phyloP scores from a whole-genome alignment of 2,329 filamentous ascomycete species.

The Ascochyta koolunga region DNA sequence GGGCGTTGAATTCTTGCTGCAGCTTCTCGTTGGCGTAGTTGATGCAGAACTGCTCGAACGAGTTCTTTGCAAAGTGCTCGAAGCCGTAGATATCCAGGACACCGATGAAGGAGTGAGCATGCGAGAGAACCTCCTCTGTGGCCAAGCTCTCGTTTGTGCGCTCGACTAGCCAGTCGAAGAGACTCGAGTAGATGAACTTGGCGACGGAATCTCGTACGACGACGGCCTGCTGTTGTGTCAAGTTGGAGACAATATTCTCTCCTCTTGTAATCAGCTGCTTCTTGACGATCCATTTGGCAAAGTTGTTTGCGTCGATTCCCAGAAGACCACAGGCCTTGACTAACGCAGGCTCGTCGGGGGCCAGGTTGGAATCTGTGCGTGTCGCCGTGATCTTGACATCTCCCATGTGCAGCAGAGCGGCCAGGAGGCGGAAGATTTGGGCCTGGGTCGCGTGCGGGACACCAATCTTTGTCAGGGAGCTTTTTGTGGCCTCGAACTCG shows the following conservation, averaged over 20 bases:
- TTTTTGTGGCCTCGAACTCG: slow-evolving; percentile 87
- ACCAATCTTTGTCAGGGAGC: slow-evolving; percentile 86
- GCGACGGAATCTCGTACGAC: slow-evolving; percentile 97
- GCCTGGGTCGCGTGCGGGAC: slow-evolving; percentile 75
- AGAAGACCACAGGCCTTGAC: slow-evolving; percentile 82
- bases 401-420: slow-evolving; percentile 89
- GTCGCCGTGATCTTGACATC: slow-evolving; percentile 96
- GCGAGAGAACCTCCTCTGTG: slow-evolving; percentile 81
- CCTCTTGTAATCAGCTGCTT: slow-evolving; percentile 96
- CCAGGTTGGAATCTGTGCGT: slow-evolving; percentile 83
- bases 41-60: slow-evolving; percentile 99
- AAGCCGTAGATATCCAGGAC: slow-evolving; percentile 99
- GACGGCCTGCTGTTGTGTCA: slow-evolving; percentile 89
- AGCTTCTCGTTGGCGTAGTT: slow-evolving; percentile 99
- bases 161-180: slow-evolving; percentile 99
- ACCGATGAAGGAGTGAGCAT: slow-evolving; percentile 90
- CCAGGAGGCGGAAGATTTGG: slow-evolving; percentile 88
- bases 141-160: slow-evolving; percentile 91
- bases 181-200: slow-evolving; percentile 97
- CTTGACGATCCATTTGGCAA: slow-evolving; percentile 98
- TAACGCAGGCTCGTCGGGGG: slow-evolving; percentile 80
- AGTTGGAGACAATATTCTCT: slow-evolving; percentile 95
- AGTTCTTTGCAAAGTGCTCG: slow-evolving; percentile 99
- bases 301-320: slow-evolving; percentile 83
- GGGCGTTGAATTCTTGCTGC: slow-evolving; percentile 98